A percentile compares a stretch with the other conserved stretches of the same genome.
These are phyloP conservation scores for Barnettozyma salicaria DNA, from an alignment of 805 yeast species.

Conservation along the genomic window DNA sequence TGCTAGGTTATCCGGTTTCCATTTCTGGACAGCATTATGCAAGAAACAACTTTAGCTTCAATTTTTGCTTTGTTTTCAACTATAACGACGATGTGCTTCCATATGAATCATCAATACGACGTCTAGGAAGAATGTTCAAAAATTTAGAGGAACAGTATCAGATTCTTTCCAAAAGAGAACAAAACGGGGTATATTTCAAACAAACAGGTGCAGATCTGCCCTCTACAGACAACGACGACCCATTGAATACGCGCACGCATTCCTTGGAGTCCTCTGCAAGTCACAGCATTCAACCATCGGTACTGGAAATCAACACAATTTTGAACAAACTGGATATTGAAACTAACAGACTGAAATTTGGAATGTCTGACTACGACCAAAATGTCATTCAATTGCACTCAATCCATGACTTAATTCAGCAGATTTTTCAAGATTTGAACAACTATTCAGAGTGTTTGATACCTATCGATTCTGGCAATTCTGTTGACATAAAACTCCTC, in stretches of 20 bases:
- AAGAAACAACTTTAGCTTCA: conserved; percentile 88
- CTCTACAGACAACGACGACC: conserved; percentile 8
- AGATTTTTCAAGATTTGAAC: conserved; percentile 89
- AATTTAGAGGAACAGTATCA: conserved; percentile 87
- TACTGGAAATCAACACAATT: too few relatives aligned
- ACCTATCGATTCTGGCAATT: conserved; percentile 83
- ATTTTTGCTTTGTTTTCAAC: conserved; percentile 86
- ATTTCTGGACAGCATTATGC: conserved; percentile 71
- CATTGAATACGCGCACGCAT: conserved; percentile 12
- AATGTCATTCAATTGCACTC: conserved; percentile 32
- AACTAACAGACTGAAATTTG: conserved; percentile 22
- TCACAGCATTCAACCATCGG: too few relatives aligned
- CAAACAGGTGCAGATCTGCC: conserved; percentile 1
- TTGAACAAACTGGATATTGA: conserved; percentile 19
- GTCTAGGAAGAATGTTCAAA: conserved; percentile 83
- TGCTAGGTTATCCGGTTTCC: conserved; percentile 86
- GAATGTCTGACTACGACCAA: conserved; percentile 18
- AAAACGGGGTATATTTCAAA: conserved; percentile 33
- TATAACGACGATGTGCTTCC: conserved; percentile 77
- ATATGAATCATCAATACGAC: conserved; percentile 76
- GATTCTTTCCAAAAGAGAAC: conserved; percentile 53
- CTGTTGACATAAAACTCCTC: conserved; percentile 89
- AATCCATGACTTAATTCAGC: conserved; percentile 75
- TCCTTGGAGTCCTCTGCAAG: conserved; percentile 23
- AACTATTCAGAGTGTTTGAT: conserved; percentile 94